Evolutionary conservation across 192 early-diverging fungal genomes (phyloP), one percentile per base, ranked within the genome.

Genomic region (Chytriomyces sp.): DNA sequence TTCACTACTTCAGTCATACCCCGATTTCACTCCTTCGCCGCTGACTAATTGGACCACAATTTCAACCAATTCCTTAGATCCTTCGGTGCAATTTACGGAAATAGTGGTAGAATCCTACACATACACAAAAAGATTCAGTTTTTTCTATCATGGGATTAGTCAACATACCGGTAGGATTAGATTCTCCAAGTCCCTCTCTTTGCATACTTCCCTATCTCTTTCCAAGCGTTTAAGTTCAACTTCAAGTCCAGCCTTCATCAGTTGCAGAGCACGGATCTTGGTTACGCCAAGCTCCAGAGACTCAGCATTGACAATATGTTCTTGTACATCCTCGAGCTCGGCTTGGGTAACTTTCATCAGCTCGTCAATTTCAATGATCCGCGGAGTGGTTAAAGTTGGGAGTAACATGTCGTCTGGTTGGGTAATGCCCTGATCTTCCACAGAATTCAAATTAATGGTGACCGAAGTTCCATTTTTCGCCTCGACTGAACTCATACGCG

Each of bases 131-230:
- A 3, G n/a, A 44, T 26, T 62, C 7, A 72, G 39, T n/a, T n/a
- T n/a, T n/a, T n/a, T n/a, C n/a, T n/a, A n/a, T n/a, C n/a, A 28
- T 36, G 7, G 26, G 33, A 53, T 28, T 64, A 22, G 33, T 75
- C 56, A 69, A 4, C 19, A 64, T 4, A 81, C 80, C 40, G 80
- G 80, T 17, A 52, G 26, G 22, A 81, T 75, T 3, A 81, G 28
- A 17, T 72, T 66, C 30, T 78, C 58, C 19, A 81, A 38, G 34
- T 78, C 76, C 22, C 39, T 36, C 39, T 60, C 54, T 62, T 78
- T 72, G n/a, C 78, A 55, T 3, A 30, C 56, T 5, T 17, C 22
- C 52, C 72, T 77, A 58, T 81, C 79, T 31, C 56, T 37, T 38
- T 69, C 56, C n/a, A 75, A 38, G 44, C 70, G 39, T 44, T 59